These are phyloP conservation scores for Rhizopus sp. DNA, from an alignment of 371 early-diverging fungal genomes.

Conservation along the genomic window DNA sequence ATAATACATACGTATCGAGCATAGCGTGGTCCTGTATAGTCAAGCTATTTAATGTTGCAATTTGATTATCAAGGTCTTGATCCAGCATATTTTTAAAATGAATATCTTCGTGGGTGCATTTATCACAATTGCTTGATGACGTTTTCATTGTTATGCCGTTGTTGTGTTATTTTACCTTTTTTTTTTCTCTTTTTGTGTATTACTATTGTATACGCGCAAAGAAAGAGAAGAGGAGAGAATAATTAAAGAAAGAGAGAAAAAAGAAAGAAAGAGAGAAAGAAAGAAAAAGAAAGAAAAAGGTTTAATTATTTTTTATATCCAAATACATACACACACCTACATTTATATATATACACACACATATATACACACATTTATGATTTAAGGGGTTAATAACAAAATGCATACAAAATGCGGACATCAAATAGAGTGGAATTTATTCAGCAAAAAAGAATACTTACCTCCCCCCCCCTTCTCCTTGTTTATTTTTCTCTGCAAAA, in stretches of 20 bases:
- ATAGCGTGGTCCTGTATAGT: conserved; percentile 26
- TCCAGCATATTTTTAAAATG: conserved; percentile 11
- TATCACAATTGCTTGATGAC: conserved; percentile 3
- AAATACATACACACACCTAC: not conserved
- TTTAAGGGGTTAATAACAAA: not conserved
- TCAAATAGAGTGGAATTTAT: conserved; percentile 1
- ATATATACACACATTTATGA: conserved; percentile 1
- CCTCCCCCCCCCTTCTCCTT: not conserved
- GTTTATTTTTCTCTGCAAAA: no score
- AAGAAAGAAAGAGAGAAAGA: conserved; percentile 7
- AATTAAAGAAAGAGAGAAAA: conserved; percentile 6
- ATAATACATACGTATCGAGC: conserved; percentile 28
- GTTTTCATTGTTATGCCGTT: conserved; percentile 9
- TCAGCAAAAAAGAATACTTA: conserved; percentile 1
- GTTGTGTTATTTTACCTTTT: conserved; percentile 1
- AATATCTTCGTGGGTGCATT: conserved; percentile 6
- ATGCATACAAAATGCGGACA: not conserved
- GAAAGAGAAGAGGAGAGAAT: conserved; percentile 3
- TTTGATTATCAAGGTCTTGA: conserved; percentile 30
- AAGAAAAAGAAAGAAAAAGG: conserved; percentile 13
- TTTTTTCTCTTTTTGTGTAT: not conserved
- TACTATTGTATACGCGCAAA: conserved; percentile 1
- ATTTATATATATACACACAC: not conserved
- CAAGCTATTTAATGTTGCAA: conserved; percentile 29
- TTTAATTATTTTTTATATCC: conserved; percentile 2